Evolutionary conservation across 2,329 filamentous ascomycete genomes (phyloP), one percentile per base, ranked within the genome.

Genomic region (Davidsoniella eucalypti): DNA sequence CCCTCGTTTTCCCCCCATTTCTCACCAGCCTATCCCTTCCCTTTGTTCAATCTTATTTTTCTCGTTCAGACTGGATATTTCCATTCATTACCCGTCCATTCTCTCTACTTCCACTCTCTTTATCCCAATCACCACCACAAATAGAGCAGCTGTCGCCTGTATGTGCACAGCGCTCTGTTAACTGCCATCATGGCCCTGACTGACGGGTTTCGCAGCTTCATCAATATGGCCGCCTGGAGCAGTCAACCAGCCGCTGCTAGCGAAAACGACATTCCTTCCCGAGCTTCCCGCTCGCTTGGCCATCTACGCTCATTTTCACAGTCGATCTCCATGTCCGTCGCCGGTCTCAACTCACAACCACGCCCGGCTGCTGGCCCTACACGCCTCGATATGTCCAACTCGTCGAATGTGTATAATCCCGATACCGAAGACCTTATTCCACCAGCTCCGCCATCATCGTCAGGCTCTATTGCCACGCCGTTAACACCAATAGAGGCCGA

Each of bases 221-320:
- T 75, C 53, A 69, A 70, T 55, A 67, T 73, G 54, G 65, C 70
- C 56, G 68, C 69, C 61, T 76, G 71, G 69, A 65, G 70, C 56
- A 69, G 70, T 61, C 69, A 68, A 57, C 33, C 49, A 23, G 36
- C 37, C 14, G 29, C 48, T 26, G 44, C 45, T 38, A 41, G 25
- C 21, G 44, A 53, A 47, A 37, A 40, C 40, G 52, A 47, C 16
- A n/a, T 47, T 36, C 47, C 51, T 36, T 50, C 47, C n/a, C 37
- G 51, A 17, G 38, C 47, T 33, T 38, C 51, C 9, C 51, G 51
- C 21, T 50, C 51, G 26, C 44, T 53, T 25, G 47, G 39, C 37
- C 51, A 53, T 6, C 10, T 53, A 21, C 51, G 51, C 17, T 47
- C 37, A 37, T 44, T 53, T 40, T 53, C 51, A 10, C 51, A 53